Evolutionary conservation across 2,329 filamentous ascomycete species (phyloP), one percentile per base, ranked within the genome.

Genomic region (Fusarium protoensiforme): DNA sequence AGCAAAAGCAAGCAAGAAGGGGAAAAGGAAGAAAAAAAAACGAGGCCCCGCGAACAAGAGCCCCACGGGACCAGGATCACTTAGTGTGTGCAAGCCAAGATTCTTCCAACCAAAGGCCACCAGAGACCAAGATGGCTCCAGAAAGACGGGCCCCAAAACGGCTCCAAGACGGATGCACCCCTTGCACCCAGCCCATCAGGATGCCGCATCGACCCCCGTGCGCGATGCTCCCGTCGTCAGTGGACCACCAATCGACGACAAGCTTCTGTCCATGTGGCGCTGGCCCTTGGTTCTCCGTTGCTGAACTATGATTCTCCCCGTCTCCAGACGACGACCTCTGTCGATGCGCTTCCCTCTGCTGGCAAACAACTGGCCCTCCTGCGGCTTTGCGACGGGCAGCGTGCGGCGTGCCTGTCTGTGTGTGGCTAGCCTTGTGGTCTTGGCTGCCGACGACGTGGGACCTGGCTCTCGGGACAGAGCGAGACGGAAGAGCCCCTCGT

Each of bases 221-320:
- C 78, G 67, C 71, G 62, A 70, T 75, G 69, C 74, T 75, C 65
- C 77, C 74, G 75, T 61, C 67, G 65, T 72, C 74, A 81, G 78
- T 81, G 78, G 78, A 79, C 77, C 78, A 74, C 77, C 76, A 78
- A 73, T 75, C 56, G 73, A 75, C 67, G 64, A 67, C 73, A 72
- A 75, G 75, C 75, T 74, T 74, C 65, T 56, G 65, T 67, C 77
- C 76, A 78, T 79, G 75, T 78, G 75, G 77, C 76, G 69, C 65
- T 58, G 67, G 60, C 68, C 67, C 71, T 78, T 77, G 77, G 75
- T 71, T 76, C 57, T 75, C 65, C 36, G 65, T 65, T 61, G 61
- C 68, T 58, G 64, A 75, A 70, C 65, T 64, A 43, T 57, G 31
- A 39, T 64, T 67, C 63, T 69, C 27, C 61, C 65, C 53, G 39